Evolutionary conservation across 164 flowering plant species (phyloP), one percentile per base, ranked within the genome.

Genomic region (Dillenia turbinata): DNA sequence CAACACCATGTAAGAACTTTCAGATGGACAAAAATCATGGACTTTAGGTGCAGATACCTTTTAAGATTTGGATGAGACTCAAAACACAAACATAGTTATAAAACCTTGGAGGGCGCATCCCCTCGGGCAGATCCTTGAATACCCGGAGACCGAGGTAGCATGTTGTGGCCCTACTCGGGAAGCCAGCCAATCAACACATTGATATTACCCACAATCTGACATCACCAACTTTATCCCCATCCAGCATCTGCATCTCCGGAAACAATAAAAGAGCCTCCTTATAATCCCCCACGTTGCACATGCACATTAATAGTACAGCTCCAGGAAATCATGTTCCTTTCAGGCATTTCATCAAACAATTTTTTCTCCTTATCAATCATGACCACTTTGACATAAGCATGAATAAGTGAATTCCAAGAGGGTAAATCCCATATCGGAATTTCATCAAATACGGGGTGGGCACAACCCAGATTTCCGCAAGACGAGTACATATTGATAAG

Each of bases 261-360:
- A 77, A 77, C 69, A 77, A 49, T 1, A 24, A 45, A 47, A 75
- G 67, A 1, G 81, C 78, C 49, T 66, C 74, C 33, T 56, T 66
- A 54, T 60, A 69, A 13, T 56, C 24, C 6, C 75, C 78, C 44
- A 54, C 58, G 49, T n/a, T 26, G 54, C 9, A 65, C 79, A 61
- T 73, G 73, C 58, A 79, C 84, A 66, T 66, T 54, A 7, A 80
- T 66, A 79, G 75, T 75, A 66, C 65, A 64, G 67, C 71, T 80
- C 80, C 82, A 80, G 49, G 81, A 66, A 16, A 73, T 55, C 22
- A 71, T 82, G 69, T 78, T 74, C 2, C 76, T 24, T n/a, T 55
- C 44, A 3, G 82, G 78, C 78, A 78, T 73, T 4, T 54, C 55
- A 54, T 59, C 69, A 61, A 80, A 78, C 64, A 80, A 9, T 22